Conservation (phyloP, 2,329 filamentous ascomycete species). For the Epichloe scottii region DNA sequence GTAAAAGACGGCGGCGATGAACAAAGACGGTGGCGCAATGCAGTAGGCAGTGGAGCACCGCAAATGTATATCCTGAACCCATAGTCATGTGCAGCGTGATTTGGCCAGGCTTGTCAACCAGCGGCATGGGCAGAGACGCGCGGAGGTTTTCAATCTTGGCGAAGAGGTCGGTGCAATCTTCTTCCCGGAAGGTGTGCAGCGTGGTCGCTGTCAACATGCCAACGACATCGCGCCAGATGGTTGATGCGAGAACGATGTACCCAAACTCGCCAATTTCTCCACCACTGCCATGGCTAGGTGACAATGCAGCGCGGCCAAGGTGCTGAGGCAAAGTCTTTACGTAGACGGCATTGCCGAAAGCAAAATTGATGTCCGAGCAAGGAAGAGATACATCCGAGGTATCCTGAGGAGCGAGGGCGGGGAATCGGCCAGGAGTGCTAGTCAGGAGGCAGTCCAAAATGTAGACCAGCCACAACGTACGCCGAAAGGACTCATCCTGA, state of each 20-base stretch:
- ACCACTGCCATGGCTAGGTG: constrained; percentile 25
- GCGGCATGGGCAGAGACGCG: constrained; percentile 43
- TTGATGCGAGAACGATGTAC: constrained; percentile 47
- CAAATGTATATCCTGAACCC: constrained; percentile 50
- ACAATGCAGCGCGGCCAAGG: constrained; percentile 21
- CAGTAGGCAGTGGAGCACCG: constrained; percentile 49
- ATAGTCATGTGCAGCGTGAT: constrained; percentile 51
- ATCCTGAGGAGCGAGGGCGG: constrained; percentile 41
- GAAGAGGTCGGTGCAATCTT: constrained; percentile 37
- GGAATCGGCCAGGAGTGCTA: constrained; percentile 46
- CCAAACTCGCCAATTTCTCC: constrained; percentile 48
- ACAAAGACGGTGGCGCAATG: constrained; percentile 50
- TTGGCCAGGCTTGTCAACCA: constrained; percentile 47
- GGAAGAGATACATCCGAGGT: constrained; percentile 43
- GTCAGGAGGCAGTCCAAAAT: constrained; percentile 50
- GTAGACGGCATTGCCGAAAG: constrained; percentile 46
- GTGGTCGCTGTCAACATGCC: constrained; percentile 46
- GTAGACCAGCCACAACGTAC: constrained; percentile 50
- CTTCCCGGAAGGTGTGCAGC: constrained; percentile 39
- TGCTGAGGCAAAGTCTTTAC: constrained; percentile 42
- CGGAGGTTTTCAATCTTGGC: constrained; percentile 43
- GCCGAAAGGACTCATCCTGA: constrained; percentile 47
- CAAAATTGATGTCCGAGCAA: constrained; percentile 49
- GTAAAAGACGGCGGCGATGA: constrained; percentile 45
- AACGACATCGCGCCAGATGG: constrained; percentile 49